These are phyloP conservation scores for Scutellaria barbata DNA, from an alignment of 257 asterid genomes.

Conservation along the genomic window DNA sequence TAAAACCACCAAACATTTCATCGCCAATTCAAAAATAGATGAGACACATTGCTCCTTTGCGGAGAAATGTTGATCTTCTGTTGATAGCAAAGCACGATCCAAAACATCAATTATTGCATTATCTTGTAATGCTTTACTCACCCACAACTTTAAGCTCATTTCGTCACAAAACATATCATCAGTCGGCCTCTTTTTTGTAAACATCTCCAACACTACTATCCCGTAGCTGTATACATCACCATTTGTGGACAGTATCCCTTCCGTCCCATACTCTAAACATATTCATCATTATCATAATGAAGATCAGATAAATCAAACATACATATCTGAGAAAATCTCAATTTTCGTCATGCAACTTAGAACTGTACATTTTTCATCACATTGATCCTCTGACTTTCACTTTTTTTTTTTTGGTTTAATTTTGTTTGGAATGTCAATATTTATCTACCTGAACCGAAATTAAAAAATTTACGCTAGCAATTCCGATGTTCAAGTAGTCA, in stretches of 20 bases:
- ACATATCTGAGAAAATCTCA: too few species aligned
- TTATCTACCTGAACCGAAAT: too few species aligned
- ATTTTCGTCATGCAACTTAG: too few species aligned
- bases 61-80: constrained; percentile 16
- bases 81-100: constrained; percentile 18
- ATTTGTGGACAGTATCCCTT: neutral
- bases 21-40: constrained; percentile 11
- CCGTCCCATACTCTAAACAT: neutral
- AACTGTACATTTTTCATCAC: too few species aligned
- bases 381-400: too few species aligned
- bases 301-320: neutral
- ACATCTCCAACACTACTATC: neutral
- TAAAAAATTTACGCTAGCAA: too few species aligned
- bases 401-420: too few species aligned
- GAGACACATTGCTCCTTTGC: constrained; percentile 15
- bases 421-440: too few species aligned
- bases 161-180: constrained; percentile 38
- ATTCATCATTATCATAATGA: neutral
- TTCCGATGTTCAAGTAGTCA: too few species aligned
- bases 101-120: constrained; percentile 16
- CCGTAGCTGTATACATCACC: neutral
- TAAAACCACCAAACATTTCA: constrained; percentile 26
- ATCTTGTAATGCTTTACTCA: constrained; percentile 29
- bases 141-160: constrained; percentile 42
- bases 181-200: constrained; percentile 41